phyloP scores from a whole-genome alignment of 1,139 yeast genomes.

The Hyphopichia wangnamkhiaoensis region DNA sequence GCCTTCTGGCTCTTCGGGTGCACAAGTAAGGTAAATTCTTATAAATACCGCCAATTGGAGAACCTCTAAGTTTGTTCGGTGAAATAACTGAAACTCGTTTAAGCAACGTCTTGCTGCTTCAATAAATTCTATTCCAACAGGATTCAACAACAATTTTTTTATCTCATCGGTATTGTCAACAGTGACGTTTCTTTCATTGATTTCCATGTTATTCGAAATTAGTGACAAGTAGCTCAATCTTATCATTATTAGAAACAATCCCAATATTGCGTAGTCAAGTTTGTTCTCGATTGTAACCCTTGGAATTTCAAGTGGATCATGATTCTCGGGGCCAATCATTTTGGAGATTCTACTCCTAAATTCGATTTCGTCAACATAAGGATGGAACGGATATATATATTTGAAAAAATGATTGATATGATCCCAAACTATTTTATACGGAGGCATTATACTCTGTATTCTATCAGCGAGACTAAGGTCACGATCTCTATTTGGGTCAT shows the following conservation, averaged over 20 bases:
- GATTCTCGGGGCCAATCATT: constrained; percentile 11
- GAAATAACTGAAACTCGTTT: constrained; percentile 24
- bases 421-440: constrained; percentile 35
- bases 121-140: constrained; percentile 22
- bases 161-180: constrained; percentile 11
- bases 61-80: constrained; percentile 17
- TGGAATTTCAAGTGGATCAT: constrained; percentile 9
- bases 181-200: constrained; percentile 14
- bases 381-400: constrained; percentile 39
- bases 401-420: constrained; percentile 38
- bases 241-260: constrained; percentile 21
- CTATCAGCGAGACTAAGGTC: constrained; percentile 16
- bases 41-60: constrained; percentile 35
- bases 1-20: constrained; percentile 49
- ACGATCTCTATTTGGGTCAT: constrained; percentile 7
- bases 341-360: constrained; percentile 9
- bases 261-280: constrained; percentile 24
- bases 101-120: constrained; percentile 25
- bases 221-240: constrained; percentile 25
- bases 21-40: constrained; percentile 40
- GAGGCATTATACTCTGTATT: constrained; percentile 29
- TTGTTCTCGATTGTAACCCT: constrained; percentile 15
- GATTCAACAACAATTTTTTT: constrained; percentile 18
- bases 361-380: constrained; percentile 38
- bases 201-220: constrained; percentile 16